phyloP scores from a whole-genome alignment of 1,284 basidiomycete species.

The Grifola frondosa region DNA sequence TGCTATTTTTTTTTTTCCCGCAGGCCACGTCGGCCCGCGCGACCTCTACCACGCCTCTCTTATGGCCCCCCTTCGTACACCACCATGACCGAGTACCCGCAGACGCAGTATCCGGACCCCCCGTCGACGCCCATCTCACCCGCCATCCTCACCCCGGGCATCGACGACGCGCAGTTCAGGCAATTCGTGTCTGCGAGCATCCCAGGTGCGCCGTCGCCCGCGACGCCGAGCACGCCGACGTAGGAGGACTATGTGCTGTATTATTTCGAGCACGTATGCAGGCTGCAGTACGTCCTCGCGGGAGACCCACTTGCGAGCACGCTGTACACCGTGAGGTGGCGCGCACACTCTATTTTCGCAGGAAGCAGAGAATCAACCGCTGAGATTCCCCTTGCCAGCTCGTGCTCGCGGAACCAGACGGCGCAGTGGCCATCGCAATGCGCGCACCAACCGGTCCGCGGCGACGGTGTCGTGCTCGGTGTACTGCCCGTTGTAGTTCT shows the following conservation, averaged over 20 bases:
- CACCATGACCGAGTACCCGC: too few relatives aligned
- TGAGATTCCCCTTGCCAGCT: conserved; percentile 39
- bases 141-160: too few relatives aligned
- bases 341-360: too few relatives aligned
- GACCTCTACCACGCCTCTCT: too few relatives aligned
- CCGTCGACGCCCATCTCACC: too few relatives aligned
- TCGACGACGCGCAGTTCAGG: too few relatives aligned
- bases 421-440: conserved; percentile 65
- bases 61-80: too few relatives aligned
- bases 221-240: conserved; percentile 8
- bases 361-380: neutral
- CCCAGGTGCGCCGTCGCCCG: too few relatives aligned
- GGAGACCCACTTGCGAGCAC: conserved; percentile 53
- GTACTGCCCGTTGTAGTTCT: conserved; percentile 50
- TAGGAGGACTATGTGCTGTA: conserved; percentile 51
- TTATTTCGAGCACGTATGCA: conserved; percentile 65
- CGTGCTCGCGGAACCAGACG: conserved; percentile 60
- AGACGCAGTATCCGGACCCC: too few relatives aligned
- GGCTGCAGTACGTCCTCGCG: conserved; percentile 55
- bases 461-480: conserved; percentile 71
- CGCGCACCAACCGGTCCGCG: conserved; percentile 73
- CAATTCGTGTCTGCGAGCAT: too few relatives aligned
- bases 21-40: too few relatives aligned
- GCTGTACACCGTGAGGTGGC: conserved; percentile 60
- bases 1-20: too few relatives aligned